These are phyloP conservation scores for Nidula niveotomentosa DNA, from an alignment of 1,284 basidiomycete genomes.

Conservation along the genomic window DNA sequence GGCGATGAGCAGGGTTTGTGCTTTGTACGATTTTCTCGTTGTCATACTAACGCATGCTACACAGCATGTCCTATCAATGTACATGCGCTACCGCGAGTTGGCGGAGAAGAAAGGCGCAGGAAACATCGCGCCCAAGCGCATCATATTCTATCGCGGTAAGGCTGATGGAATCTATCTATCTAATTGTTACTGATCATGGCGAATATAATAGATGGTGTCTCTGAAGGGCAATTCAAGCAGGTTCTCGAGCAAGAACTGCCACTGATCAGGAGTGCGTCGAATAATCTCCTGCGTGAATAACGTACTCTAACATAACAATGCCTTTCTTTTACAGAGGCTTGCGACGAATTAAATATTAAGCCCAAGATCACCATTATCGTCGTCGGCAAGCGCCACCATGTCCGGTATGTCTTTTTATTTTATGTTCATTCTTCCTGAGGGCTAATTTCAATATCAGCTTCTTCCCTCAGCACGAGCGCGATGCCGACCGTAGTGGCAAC, in stretches of 20 bases:
- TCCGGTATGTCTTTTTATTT: constrained; percentile 38
- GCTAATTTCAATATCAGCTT: constrained; percentile 34
- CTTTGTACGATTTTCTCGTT: not conserved
- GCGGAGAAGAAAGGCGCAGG: constrained; percentile 47
- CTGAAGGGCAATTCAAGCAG: constrained; percentile 75
- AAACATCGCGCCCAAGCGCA: constrained; percentile 52
- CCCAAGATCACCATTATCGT: constrained; percentile 74
- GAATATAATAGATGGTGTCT: constrained; percentile 62
- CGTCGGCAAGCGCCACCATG: constrained; percentile 77
- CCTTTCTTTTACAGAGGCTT: constrained; percentile 44
- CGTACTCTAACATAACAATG: not conserved
- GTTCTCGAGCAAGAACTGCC: constrained; percentile 55
- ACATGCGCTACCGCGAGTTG: constrained; percentile 49
- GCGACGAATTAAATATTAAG: constrained; percentile 48
- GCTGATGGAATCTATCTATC: not conserved
- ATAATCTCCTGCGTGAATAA: not conserved
- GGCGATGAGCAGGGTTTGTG: constrained; percentile 54
- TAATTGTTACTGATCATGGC: no score
- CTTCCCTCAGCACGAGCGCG: constrained; percentile 56
- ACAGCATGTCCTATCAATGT: constrained; percentile 53
- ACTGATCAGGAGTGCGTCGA: constrained; percentile 47
- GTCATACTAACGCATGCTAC: no score
- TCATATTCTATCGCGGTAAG: constrained; percentile 74
- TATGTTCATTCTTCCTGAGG: not conserved
- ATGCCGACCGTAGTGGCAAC: constrained; percentile 68